phyloP scores from a whole-genome alignment of 768 basidiomycete genomes.

The Ramaria sp. region DNA sequence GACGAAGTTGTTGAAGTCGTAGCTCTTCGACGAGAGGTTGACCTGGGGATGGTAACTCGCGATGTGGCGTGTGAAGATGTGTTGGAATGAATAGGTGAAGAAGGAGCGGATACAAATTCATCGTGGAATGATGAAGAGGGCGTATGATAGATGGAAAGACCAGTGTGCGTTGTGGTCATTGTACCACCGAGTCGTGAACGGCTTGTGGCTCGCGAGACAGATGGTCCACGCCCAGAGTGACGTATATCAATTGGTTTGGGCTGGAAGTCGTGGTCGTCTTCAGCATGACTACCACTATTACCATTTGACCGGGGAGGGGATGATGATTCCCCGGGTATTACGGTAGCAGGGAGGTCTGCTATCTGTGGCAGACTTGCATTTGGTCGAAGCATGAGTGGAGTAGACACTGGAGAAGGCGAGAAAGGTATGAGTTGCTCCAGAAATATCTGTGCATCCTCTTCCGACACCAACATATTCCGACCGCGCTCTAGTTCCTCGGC shows the following conservation, averaged over 20 bases:
- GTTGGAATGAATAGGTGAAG: conserved; percentile 38
- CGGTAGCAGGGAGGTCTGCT: neutral
- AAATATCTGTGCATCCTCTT: conserved; percentile 40
- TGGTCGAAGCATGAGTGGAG: conserved; percentile 4
- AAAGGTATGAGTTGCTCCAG: conserved; percentile 47
- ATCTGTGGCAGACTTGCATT: neutral
- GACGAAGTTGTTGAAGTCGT: conserved; percentile 37
- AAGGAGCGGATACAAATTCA: conserved; percentile 46
- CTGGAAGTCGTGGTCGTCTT: neutral
- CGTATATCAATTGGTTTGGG: conserved; percentile 5
- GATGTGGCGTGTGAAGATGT: conserved; percentile 14
- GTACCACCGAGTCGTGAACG: conserved; percentile 38
- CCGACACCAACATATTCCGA: conserved; percentile 17
- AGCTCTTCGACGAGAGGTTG: conserved; percentile 20
- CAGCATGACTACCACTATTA: neutral
- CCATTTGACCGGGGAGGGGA: neutral
- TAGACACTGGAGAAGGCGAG: neutral
- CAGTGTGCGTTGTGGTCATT: conserved; percentile 45
- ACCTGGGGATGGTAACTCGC: conserved; percentile 13
- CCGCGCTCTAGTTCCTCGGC: conserved; percentile 16
- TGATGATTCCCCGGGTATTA: neutral
- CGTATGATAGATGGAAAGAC: conserved; percentile 60
- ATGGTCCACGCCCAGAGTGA: conserved; percentile 6
- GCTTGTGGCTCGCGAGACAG: conserved; percentile 37
- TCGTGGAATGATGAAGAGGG: conserved; percentile 72